These are phyloP conservation scores for Rhizopus microsporus DNA, from an alignment of 371 early-diverging fungal genomes.

Conservation along the genomic window DNA sequence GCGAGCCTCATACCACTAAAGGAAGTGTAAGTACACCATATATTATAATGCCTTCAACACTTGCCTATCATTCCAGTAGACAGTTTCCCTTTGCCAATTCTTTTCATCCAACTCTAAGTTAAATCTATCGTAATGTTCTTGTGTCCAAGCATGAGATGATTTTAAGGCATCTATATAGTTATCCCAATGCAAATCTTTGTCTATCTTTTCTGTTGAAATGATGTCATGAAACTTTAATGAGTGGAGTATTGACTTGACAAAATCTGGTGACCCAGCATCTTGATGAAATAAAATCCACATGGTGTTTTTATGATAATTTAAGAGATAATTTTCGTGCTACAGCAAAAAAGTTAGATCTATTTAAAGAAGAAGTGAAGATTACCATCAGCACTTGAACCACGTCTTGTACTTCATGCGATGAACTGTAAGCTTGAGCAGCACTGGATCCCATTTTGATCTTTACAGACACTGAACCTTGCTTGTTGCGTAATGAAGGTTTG, in stretches of 20 bases:
- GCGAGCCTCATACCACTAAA: slow-evolving; percentile 14
- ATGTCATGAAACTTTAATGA: slow-evolving; percentile 53
- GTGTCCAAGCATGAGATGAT: slow-evolving; percentile 52
- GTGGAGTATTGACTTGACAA: slow-evolving; percentile 64
- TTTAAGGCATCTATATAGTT: slow-evolving; percentile 31
- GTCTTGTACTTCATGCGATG: slow-evolving; percentile 39
- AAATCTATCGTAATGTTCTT: slow-evolving; percentile 47
- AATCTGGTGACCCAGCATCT: slow-evolving; percentile 54
- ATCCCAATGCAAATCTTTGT: slow-evolving; percentile 36
- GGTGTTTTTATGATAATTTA: slow-evolving; percentile 44
- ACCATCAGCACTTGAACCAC: slow-evolving; percentile 43
- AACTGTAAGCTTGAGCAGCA: slow-evolving; percentile 47
- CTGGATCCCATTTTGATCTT: slow-evolving; percentile 45
- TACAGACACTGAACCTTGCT: slow-evolving; percentile 28
- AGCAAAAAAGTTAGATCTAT: background rate
- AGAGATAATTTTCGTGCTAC: slow-evolving; percentile 48
- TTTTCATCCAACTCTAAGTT: slow-evolving; percentile 51
- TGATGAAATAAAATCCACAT: slow-evolving; percentile 57
- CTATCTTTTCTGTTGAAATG: slow-evolving; percentile 23
- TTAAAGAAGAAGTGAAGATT: background rate
- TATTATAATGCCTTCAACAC: background rate
- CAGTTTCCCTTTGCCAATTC: slow-evolving; percentile 63
- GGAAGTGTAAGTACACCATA: background rate
- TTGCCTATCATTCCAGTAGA: slow-evolving; percentile 66
- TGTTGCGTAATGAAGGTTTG: slow-evolving; percentile 30